Base-by-base conservation (phyloP, 345 rosid species). In the Xanthoceras sorbifolium region DNA sequence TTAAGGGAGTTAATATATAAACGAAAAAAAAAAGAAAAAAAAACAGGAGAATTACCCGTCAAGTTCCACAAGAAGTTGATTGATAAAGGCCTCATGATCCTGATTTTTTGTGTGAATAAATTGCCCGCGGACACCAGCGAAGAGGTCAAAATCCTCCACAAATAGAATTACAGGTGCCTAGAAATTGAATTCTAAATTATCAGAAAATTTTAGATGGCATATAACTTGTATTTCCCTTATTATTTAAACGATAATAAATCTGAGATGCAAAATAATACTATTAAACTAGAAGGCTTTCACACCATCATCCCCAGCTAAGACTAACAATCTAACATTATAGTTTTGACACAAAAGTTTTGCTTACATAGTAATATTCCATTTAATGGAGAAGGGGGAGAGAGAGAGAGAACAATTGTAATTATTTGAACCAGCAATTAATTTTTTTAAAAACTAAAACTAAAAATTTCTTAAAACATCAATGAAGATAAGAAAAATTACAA, bases 11-110 rank as follows among this genome's bases (percentile, higher is more conserved):
- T n/a, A 3, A 61, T 48, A 28, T 0, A 4, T 18, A 32, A 31
- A 18, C 5, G 46, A 76, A 55, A 17, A 57, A 57, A 57, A 12
- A 17, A 17, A 17, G 78, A 48, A 46, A 72, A 55, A 61, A 75
- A 79, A 67, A 72, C 72, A 74, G 36, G 52, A 77, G 18, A 82
- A 68, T 85, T 89, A 93, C 98, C 98, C 98, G 71, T 94, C 98
- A 83, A 94, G 97, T 86, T 94, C 98, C 87, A 94, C 98, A 62
- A 94, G 94, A 74, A 94, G 98, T 83, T 94, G 98, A 82, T 94
- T 94, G 73, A 94, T 94, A 81, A 94, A 92, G 85, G 98, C 89
- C 86, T 94, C 98, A 71, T 94, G 98, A 79, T 94, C 98, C 82
- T 94, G 98, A 81, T 91, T 86, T 81, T 92, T 88, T 32, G 98